phyloP scores from a whole-genome alignment of 2,329 filamentous ascomycete species.

The Epichloe coenophiala region DNA sequence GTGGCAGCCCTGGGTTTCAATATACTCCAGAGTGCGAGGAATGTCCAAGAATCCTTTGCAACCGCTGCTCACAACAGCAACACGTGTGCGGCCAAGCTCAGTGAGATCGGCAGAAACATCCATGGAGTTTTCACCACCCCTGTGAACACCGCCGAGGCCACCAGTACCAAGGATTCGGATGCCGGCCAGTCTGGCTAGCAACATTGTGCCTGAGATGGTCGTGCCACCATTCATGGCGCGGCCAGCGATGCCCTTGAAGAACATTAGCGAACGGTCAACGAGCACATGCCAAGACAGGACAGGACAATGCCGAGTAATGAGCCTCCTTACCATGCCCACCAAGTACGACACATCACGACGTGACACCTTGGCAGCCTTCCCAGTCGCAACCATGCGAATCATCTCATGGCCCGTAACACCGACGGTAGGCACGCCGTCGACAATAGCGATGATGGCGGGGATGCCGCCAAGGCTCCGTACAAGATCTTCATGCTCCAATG shows the following conservation, averaged over 20 bases:
- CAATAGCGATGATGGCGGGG: slow-evolving; percentile 80
- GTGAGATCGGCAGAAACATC: slow-evolving; percentile 93
- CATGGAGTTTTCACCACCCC: slow-evolving; percentile 73
- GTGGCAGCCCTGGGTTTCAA: slow-evolving; percentile 60
- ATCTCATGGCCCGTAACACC: slow-evolving; percentile 65
- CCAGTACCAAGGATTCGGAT: slow-evolving; percentile 92
- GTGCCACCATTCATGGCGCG: slow-evolving; percentile 73
- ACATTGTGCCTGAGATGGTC: slow-evolving; percentile 85
- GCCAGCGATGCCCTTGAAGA: slow-evolving; percentile 45
- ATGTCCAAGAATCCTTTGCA: slow-evolving; percentile 97
- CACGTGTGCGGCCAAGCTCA: slow-evolving; percentile 77
- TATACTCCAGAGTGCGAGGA: slow-evolving; percentile 67
- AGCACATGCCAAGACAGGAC: no score
- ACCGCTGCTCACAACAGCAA: slow-evolving; percentile 79
- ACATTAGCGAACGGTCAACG: neutral
- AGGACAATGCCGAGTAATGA: slow-evolving; percentile 1
- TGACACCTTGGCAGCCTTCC: slow-evolving; percentile 69
- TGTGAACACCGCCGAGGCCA: slow-evolving; percentile 86
- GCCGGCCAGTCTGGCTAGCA: slow-evolving; percentile 73
- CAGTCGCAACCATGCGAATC: slow-evolving; percentile 51
- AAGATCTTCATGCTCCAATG: slow-evolving; percentile 71
- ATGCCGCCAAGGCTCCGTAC: slow-evolving; percentile 71
- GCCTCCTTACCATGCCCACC: slow-evolving; percentile 52
- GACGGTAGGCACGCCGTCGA: slow-evolving; percentile 71
- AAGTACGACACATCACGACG: slow-evolving; percentile 76